phyloP scores from a whole-genome alignment of 495 filamentous ascomycete genomes.

The Aspergillus sclerotiicarbonarius region DNA sequence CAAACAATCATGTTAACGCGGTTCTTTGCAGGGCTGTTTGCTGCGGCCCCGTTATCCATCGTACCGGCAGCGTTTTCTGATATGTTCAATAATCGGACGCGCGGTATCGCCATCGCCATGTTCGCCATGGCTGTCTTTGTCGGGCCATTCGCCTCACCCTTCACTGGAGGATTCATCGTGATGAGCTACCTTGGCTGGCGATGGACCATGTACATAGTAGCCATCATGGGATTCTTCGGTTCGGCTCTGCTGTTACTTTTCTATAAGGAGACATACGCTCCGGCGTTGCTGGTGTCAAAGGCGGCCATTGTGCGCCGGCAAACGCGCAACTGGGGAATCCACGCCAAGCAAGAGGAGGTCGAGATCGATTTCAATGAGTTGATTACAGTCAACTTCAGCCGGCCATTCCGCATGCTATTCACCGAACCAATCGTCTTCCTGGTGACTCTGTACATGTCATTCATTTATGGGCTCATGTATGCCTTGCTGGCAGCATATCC shows the following conservation, averaged over 20 bases:
- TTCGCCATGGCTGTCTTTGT: conserved; percentile 52
- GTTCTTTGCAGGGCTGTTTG: conserved; percentile 49
- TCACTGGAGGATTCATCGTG: conserved; percentile 46
- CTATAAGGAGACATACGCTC: conserved; percentile 40
- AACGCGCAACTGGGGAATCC: conserved; percentile 49
- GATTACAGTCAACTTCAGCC: conserved; percentile 40
- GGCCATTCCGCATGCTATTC: conserved; percentile 47
- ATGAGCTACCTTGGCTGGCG: conserved; percentile 46
- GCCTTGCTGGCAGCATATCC: conserved; percentile 41
- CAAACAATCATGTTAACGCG: conserved; percentile 52
- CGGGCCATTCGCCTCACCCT: conserved; percentile 48
- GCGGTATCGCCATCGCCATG: conserved; percentile 49
- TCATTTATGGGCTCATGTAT: conserved; percentile 47
- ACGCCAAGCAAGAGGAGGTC: conserved; percentile 48
- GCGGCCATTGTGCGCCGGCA: conserved; percentile 39
- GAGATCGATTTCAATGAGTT: conserved; percentile 43
- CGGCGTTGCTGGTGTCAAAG: conserved; percentile 38
- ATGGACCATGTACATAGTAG: conserved; percentile 47
- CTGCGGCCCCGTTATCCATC: conserved; percentile 41
- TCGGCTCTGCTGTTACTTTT: conserved; percentile 30
- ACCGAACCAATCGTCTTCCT: conserved; percentile 43
- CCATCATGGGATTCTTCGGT: conserved; percentile 39
- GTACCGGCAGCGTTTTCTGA: conserved; percentile 50
- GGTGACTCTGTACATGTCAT: conserved; percentile 47
- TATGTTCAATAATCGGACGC: conserved; percentile 46